Percentiles rank a stretch among this genome's conserved stretches.
phyloP scores from a whole-genome alignment of 2,329 filamentous ascomycete genomes.

The Exophiala alcalophila region DNA sequence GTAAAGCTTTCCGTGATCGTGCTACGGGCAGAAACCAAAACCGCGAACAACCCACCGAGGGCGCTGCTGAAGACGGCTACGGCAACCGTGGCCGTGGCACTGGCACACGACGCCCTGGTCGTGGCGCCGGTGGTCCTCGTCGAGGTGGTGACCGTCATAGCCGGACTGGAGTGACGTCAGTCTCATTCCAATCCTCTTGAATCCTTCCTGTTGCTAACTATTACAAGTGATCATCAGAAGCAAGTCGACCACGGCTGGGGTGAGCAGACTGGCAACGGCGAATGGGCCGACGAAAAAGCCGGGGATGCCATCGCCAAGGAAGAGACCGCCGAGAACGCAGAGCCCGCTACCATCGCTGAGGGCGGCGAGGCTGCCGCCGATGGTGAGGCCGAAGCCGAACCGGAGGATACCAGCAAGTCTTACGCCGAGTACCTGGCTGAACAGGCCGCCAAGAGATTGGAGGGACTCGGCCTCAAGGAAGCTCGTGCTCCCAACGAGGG shows the following conservation, averaged over 20 bases:
- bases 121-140: slow-evolving; percentile 56
- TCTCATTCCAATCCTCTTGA: slow-evolving; percentile 8
- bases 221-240: slow-evolving; percentile 44
- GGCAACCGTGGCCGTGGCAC: slow-evolving; percentile 40
- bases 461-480: slow-evolving; percentile 61
- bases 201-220: slow-evolving; percentile 29
- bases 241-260: slow-evolving; percentile 81
- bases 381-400: slow-evolving; percentile 47
- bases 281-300: slow-evolving; percentile 87
- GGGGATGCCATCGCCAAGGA: slow-evolving; percentile 83
- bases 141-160: slow-evolving; percentile 61
- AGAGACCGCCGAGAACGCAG: slow-evolving; percentile 56
- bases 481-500: slow-evolving; percentile 93
- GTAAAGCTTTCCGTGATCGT: slow-evolving; percentile 81
- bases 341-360: slow-evolving; percentile 23
- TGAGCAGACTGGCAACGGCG: slow-evolving; percentile 72
- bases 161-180: slow-evolving; percentile 60
- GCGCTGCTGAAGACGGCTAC: slow-evolving; percentile 49
- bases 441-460: slow-evolving; percentile 71
- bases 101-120: slow-evolving; percentile 56
- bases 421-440: slow-evolving; percentile 84
- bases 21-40: slow-evolving; percentile 77
- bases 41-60: slow-evolving; percentile 72
- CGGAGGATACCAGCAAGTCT: slow-evolving; percentile 84
- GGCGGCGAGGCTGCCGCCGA: slow-evolving; percentile 28